phyloP scores from a whole-genome alignment of 2,329 filamentous ascomycete genomes.

The Cordyceps javanica region DNA sequence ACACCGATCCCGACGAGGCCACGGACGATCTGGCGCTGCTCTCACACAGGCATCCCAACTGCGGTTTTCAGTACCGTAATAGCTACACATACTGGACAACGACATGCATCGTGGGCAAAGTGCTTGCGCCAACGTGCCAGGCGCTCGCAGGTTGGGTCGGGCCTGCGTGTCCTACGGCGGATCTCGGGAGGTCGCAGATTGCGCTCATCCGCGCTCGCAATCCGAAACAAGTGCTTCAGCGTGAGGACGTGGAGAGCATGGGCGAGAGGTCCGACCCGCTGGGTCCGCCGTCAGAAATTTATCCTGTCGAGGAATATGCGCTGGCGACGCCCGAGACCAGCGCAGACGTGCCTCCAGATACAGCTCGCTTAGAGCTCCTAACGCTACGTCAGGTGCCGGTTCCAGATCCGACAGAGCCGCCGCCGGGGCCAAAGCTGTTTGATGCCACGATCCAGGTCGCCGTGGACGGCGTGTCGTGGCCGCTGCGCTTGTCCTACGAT shows the following conservation, averaged over 20 bases:
- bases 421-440: constrained; percentile 40
- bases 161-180: constrained; percentile 60
- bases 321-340: constrained; percentile 53
- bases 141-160: constrained; percentile 70
- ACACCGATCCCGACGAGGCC: constrained; percentile 64
- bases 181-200: constrained; percentile 63
- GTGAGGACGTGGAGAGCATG: constrained; percentile 60
- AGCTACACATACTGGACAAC: constrained; percentile 74
- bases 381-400: constrained; percentile 42
- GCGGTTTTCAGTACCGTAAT: constrained; percentile 69
- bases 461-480: constrained; percentile 58
- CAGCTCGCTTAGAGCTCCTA: constrained; percentile 64
- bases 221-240: constrained; percentile 49
- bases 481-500: constrained; percentile 55
- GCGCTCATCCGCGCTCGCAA: constrained; percentile 58
- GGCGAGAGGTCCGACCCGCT: constrained; percentile 61
- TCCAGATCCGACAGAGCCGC: constrained; percentile 12
- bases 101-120: constrained; percentile 66
- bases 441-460: constrained; percentile 59
- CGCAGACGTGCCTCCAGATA: constrained; percentile 47
- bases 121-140: constrained; percentile 65
- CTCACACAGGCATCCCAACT: constrained; percentile 60
- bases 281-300: constrained; percentile 55
- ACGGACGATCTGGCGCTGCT: constrained; percentile 60
- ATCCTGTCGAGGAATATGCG: constrained; percentile 62